Evolutionary conservation across 305 asterid species (phyloP), one percentile per base, ranked within the genome.

Genomic region (Striga hermonthica): DNA sequence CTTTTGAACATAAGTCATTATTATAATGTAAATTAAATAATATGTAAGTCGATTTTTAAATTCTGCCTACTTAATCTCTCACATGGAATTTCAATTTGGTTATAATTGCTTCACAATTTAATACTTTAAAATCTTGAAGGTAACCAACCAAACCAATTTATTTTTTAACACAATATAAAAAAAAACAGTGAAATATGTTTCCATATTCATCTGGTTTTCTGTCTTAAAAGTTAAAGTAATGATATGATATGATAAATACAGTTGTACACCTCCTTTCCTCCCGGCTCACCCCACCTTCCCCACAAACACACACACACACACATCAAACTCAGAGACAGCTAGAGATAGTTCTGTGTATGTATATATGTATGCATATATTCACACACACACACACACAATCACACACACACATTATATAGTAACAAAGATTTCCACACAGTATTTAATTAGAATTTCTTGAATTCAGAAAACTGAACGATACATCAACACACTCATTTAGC

Each of bases 261-360:
- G 63, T 68, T 41, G 67, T 66, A 6, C 66, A 14, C 37, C 35
- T 58, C 28, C 52, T 15, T 3, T 7, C 36, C 11, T 3, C 41
- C 36, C 62, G 22, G 41, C 64, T 2, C 34, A 1, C 58, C 1
- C 55, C 31, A 38, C 39, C 45, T 4, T 14, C 65, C 16, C 59
- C 40, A 12, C 64, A 34, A 13, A 14, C 48, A 11, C 38, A 9
- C 49, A n/a, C 9, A 38, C 9, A 57, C 50, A 65, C 38, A 15
- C 9, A 50, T 52, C 47, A 16, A 57, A 34, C 61, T 59, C 73
- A 68, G 59, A 67, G 60, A 59, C 72, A 68, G 60, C 66, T 60
- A 22, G 2, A 22, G 31, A 1, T 22, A 22, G 31, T 22, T n/a
- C n/a, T n/a, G n/a, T n/a, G 1, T 22, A 22, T 22, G 31, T 67